A percentile compares a stretch with the other conserved stretches of the same genome.
phyloP scores from a whole-genome alignment of 306 rosid species.

The Lotus japonicus region DNA sequence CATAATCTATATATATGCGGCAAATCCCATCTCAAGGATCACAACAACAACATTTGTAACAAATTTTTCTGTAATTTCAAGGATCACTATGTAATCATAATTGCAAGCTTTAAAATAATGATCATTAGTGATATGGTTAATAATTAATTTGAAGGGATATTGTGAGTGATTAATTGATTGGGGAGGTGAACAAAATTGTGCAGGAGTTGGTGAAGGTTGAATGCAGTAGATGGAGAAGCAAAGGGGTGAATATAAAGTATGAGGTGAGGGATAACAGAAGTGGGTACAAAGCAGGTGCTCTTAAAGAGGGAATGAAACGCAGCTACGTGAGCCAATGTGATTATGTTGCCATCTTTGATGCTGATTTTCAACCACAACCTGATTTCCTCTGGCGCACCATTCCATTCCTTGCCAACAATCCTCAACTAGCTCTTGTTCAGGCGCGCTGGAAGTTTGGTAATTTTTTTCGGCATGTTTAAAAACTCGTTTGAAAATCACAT shows the following conservation, averaged over 20 bases:
- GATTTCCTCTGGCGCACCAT: constrained; percentile 68
- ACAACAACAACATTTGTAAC: too few relatives aligned
- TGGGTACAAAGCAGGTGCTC: constrained; percentile 89
- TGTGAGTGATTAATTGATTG: not conserved
- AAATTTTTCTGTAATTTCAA: too few relatives aligned
- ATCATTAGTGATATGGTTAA: too few relatives aligned
- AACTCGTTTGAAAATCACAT: too few relatives aligned
- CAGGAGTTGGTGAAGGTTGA: constrained; percentile 71
- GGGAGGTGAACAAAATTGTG: not conserved
- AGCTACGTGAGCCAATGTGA: constrained; percentile 67
- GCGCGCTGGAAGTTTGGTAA: constrained; percentile 91
- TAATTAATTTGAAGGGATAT: too few relatives aligned
- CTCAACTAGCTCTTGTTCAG: constrained; percentile 62
- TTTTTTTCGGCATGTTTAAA: not conserved
- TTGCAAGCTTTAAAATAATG: too few relatives aligned
- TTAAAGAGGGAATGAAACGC: constrained; percentile 75
- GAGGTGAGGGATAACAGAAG: constrained; percentile 72
- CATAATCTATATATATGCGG: too few relatives aligned
- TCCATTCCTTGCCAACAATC: constrained; percentile 67
- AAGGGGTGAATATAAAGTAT: constrained; percentile 77
- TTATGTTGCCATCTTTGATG: constrained; percentile 75
- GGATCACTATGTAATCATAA: too few relatives aligned
- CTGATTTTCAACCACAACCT: constrained; percentile 85
- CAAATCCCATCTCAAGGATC: too few relatives aligned
- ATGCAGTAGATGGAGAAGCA: constrained; percentile 72